phyloP scores from a whole-genome alignment of 2,329 filamentous ascomycete species.

The Trichoderma polysporum region DNA sequence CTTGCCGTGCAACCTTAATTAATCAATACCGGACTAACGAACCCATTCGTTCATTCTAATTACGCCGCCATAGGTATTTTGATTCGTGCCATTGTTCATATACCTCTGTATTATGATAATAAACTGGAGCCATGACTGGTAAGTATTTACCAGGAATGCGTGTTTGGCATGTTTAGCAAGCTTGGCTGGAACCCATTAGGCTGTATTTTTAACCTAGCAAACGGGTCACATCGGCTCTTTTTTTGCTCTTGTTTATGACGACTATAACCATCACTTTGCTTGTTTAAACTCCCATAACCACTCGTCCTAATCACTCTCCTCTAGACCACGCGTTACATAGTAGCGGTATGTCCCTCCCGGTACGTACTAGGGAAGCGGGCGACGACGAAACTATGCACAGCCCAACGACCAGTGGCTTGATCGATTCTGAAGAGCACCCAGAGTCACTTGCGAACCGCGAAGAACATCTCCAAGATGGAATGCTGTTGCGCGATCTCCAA shows the following conservation, averaged over 20 bases:
- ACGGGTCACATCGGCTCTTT: not conserved
- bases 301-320: not conserved
- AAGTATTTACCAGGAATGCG: not conserved
- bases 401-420: constrained; percentile 27
- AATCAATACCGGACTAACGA: not conserved
- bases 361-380: constrained; percentile 34
- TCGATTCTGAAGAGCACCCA: constrained; percentile 26
- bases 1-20: constrained; percentile 1
- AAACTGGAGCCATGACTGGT: constrained; percentile 12
- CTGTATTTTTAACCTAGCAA: not conserved
- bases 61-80: not conserved
- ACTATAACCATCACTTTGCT: not conserved
- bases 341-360: constrained; percentile 22
- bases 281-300: not conserved
- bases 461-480: constrained; percentile 49
- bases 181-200: not conserved
- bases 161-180: not conserved
- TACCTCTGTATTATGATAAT: not conserved
- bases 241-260: not conserved
- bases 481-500: constrained; percentile 61
- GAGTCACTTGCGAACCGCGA: constrained; percentile 28
- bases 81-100: not conserved
- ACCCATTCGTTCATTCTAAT: not conserved
- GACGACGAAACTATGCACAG: constrained; percentile 31
- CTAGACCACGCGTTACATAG: constrained; percentile 15